These are phyloP conservation scores for Blastocystis sp. DNA, from an alignment of 352 stramenopile genomes.

Conservation along the genomic window DNA sequence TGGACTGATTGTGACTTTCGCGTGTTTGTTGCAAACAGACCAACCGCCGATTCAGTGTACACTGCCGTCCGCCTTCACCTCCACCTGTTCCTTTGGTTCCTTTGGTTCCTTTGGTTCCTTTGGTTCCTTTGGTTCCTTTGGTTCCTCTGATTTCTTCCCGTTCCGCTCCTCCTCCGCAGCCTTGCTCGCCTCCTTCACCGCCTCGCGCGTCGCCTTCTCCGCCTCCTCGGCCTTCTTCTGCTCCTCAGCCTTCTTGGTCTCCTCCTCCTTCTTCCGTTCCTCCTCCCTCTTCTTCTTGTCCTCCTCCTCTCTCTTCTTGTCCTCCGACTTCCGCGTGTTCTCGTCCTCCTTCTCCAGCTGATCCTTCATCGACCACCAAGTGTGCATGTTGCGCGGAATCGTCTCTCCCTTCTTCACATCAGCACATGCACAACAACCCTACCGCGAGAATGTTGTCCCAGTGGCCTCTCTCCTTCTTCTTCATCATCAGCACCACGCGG, in stretches of 20 bases:
- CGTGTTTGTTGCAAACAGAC: conserved; percentile 57
- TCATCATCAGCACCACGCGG: conserved; percentile 66
- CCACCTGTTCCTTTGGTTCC: not conserved
- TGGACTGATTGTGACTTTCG: not conserved
- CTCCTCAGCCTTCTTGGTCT: conserved; percentile 44
- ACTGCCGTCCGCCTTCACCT: conserved; percentile 62
- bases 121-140: not conserved
- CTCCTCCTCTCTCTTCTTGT: conserved; percentile 53
- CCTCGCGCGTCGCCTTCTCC: conserved; percentile 35
- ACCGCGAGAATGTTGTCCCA: conserved; percentile 66
- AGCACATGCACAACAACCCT: not conserved
- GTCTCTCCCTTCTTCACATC: conserved; percentile 50
- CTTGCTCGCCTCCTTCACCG: conserved; percentile 57
- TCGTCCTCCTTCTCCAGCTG: conserved; percentile 70
- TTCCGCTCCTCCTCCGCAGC: not conserved
- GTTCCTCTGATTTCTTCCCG: not conserved
- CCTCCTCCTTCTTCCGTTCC: conserved; percentile 63
- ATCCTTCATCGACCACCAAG: conserved; percentile 70
- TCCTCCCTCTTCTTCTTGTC: conserved; percentile 66
- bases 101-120: not conserved
- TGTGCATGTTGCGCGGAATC: conserved; percentile 68
- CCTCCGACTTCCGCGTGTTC: conserved; percentile 53
- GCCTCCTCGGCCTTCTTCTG: conserved; percentile 51
- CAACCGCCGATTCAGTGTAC: conserved; percentile 54
- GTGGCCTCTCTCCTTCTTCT: conserved; percentile 65